Evolutionary conservation across 371 early-diverging fungal genomes (phyloP), one percentile per base, ranked within the genome.

Genomic region (Mucor sp.): DNA sequence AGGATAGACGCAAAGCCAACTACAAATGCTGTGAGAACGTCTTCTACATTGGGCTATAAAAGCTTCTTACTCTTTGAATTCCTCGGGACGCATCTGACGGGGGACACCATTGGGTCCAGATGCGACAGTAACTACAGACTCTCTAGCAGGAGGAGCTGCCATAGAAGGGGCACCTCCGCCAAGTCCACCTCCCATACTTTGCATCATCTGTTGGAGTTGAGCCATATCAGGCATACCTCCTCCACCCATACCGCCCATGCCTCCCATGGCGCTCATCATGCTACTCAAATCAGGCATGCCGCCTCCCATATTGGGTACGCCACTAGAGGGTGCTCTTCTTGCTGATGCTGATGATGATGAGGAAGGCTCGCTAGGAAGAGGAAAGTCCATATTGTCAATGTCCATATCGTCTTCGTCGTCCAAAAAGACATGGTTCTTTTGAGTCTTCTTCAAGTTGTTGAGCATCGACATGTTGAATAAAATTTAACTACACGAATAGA

Each of bases 301-400:
- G 7, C 65, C 58, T 12, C 64, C 65, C 63, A 63, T 63, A 39
- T 48, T 39, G 15, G 69, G 35, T 17, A 58, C 25, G 37, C 43
- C 47, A 50, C 67, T 37, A 43, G 39, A 9, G 7, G 33, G 33
- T 25, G 44, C 12, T 4, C 14, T 48, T 6, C 66, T 53, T 41
- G 14, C 2, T 47, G 65, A 61, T 17, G 68, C 41, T 6, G 37
- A 56, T 44, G 62, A 43, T 55, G 41, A 53, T 60, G 69, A 62
- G 11, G 76, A 47, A 3, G 53, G 68, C 57, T 82, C 82, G 6
- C 62, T 62, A 6, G 90, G 90, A 66, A 87, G 73, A 43, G 85
- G 86, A 58, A 90, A 87, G 56, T 90, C 90, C 90, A 90, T 88
- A 61, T 88, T 87, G 67, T 90, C 90, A 66, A 90, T 74, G 67